These are phyloP conservation scores for Debaryomyces sp. DNA, from an alignment of 1,139 yeast genomes.

Conservation along the genomic window DNA sequence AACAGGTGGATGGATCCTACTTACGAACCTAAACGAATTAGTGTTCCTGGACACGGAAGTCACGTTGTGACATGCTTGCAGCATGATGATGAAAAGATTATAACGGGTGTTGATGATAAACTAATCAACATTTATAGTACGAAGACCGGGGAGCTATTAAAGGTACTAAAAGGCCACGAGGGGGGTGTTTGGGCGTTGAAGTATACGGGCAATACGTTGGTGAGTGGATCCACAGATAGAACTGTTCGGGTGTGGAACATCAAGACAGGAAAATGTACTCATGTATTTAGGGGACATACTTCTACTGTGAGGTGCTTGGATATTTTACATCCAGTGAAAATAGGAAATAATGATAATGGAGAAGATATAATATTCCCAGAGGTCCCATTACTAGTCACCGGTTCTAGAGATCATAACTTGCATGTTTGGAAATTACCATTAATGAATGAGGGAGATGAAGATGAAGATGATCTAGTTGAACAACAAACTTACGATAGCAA, in stretches of 20 bases:
- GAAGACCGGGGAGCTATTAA: slow-evolving; percentile 65
- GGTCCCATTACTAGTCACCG: slow-evolving; percentile 73
- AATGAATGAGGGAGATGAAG: slow-evolving; percentile 42
- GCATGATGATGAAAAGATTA: slow-evolving; percentile 86
- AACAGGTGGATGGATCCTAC: slow-evolving; percentile 83
- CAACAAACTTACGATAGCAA: slow-evolving; percentile 42
- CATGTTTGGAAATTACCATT: slow-evolving; percentile 87
- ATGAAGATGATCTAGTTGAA: slow-evolving; percentile 29
- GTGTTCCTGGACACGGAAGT: slow-evolving; percentile 69
- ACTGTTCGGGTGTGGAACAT: slow-evolving; percentile 90
- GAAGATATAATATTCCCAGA: slow-evolving; percentile 65
- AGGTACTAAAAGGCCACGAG: slow-evolving; percentile 82
- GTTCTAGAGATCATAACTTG: slow-evolving; percentile 87
- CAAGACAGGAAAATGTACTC: slow-evolving; percentile 73
- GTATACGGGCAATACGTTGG: slow-evolving; percentile 79
- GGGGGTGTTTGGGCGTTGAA: slow-evolving; percentile 99
- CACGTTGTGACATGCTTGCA: slow-evolving; percentile 93
- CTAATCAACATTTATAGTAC: slow-evolving; percentile 83
- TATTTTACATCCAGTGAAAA: slow-evolving; percentile 66
- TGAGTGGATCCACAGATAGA: slow-evolving; percentile 90
- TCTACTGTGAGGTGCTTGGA: slow-evolving; percentile 92
- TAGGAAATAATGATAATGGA: slow-evolving; percentile 63
- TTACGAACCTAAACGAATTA: slow-evolving; percentile 68
- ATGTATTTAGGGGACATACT: slow-evolving; percentile 86
- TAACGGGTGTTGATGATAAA: slow-evolving; percentile 91